These are phyloP conservation scores for Cercospora sesami DNA, from an alignment of 2,329 filamentous ascomycete genomes.

Conservation along the genomic window DNA sequence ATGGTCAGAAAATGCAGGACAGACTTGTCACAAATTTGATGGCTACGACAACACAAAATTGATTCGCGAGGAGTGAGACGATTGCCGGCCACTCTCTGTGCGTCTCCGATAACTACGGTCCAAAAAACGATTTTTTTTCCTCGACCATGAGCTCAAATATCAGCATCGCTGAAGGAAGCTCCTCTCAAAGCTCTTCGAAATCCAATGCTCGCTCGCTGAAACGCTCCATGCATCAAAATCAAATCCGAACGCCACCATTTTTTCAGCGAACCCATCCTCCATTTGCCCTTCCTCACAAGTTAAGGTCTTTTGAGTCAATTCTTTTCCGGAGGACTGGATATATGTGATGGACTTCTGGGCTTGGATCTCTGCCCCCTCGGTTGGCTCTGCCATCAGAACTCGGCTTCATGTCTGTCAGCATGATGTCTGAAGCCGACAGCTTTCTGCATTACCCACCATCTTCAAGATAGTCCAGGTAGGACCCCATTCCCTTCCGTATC, in stretches of 20 bases:
- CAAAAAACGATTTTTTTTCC: not conserved
- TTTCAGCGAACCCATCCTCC: not conserved
- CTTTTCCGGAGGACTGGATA: not conserved
- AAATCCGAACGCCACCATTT: not conserved
- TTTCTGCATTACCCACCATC: not conserved
- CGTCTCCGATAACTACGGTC: not conserved
- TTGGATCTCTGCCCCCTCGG: not conserved
- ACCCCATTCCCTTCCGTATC: not conserved
- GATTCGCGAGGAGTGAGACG: not conserved
- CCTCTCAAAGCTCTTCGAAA: not conserved
- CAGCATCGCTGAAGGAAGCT: not conserved
- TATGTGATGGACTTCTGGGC: not conserved
- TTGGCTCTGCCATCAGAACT: not conserved
- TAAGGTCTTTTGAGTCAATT: not conserved
- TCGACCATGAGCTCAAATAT: not conserved
- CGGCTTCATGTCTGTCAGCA: not conserved
- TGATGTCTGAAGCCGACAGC: not conserved
- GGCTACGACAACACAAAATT: not conserved
- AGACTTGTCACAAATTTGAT: not conserved
- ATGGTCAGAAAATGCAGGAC: too few species aligned
- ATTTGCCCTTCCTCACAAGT: not conserved
- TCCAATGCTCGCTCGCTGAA: not conserved
- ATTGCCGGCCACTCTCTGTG: not conserved
- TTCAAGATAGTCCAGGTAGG: conserved; percentile 4
- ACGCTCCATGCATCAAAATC: not conserved